Base-by-base conservation (phyloP, 345 rosid genomes). In the Cardamine chenopodiifolia region DNA sequence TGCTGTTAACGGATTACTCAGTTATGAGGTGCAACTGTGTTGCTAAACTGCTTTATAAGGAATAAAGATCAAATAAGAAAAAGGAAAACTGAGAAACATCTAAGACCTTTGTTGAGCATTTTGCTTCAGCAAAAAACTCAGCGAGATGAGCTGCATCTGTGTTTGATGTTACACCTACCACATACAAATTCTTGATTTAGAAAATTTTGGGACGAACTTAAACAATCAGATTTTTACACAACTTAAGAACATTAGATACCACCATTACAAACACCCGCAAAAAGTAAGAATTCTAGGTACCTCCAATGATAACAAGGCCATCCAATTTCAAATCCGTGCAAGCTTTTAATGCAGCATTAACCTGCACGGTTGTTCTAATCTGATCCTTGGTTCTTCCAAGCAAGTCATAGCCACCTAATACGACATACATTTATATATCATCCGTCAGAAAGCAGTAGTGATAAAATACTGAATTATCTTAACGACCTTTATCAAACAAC, bases 141-240 rank as follows among this genome's bases (percentile, higher is more conserved):
- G 99, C 97, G 59, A 95, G 99, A 79, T 95, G 95, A 62, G 97
- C 99, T 20, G 99, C 99, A 82, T 95, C 99, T 7, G 99, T 87
- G 81, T 95, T 95, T 54, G 97, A 95, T 28, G 93, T 90, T 61
- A 92, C 93, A 79, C 99, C 99, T 95, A 55, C 12, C 63, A 9
- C 11, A 68, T 13, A 71, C 18, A 57, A 64, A 60, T 1, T 15
- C 20, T 25, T 28, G 19, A 47, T 52, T 76, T 29, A 77, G 58
- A 23, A 56, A 44, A 13, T 31, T 55, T 13, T 44, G 81, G 0
- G 8, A 66, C 10, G 2, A 15, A 56, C 59, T 57, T 67, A 14
- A 14, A 19, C 19, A 55, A 18, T 49, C 14, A 47, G 22, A 13
- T 13, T 61, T 20, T 61, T 19, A 37, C 32, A 25, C 14, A 71